These are phyloP conservation scores for Saccharomycopsis capsularis DNA, from an alignment of 805 yeast genomes.

Conservation along the genomic window DNA sequence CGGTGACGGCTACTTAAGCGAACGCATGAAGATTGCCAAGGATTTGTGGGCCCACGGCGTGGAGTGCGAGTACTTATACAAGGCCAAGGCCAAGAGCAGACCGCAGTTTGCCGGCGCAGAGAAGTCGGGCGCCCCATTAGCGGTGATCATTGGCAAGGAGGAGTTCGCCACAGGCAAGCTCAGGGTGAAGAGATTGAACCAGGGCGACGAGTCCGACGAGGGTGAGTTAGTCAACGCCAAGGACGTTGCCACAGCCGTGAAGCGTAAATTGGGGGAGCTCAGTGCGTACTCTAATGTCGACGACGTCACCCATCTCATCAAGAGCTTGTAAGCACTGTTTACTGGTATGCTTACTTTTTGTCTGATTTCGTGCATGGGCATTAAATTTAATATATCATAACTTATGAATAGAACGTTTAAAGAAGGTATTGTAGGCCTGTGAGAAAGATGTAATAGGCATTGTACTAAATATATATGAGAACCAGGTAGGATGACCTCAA, in stretches of 20 bases:
- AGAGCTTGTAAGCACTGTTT: conserved; percentile 1
- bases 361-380: too few relatives aligned
- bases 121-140: conserved; percentile 81
- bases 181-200: conserved; percentile 83
- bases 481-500: too few relatives aligned
- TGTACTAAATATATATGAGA: too few relatives aligned
- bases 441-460: background rate
- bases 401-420: too few relatives aligned
- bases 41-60: conserved; percentile 82
- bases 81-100: conserved; percentile 87
- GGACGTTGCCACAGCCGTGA: conserved; percentile 48
- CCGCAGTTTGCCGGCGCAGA: conserved; percentile 98
- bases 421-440: too few relatives aligned
- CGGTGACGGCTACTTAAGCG: conserved; percentile 93
- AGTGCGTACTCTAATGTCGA: conserved; percentile 5
- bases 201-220: conserved; percentile 79
- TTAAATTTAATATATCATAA: too few relatives aligned
- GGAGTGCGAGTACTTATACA: conserved; percentile 86
- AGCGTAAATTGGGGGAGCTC: conserved; percentile 44
- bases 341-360: too few relatives aligned
- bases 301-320: conserved; percentile 8
- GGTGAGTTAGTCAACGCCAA: conserved; percentile 70
- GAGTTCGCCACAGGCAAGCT: conserved; percentile 77
- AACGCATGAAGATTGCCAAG: conserved; percentile 84
- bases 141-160: conserved; percentile 92